Evolutionary conservation across 2,329 filamentous ascomycete genomes (phyloP), one percentile per base, ranked within the genome.

Genomic region (Pseudocercospora eumusae): DNA sequence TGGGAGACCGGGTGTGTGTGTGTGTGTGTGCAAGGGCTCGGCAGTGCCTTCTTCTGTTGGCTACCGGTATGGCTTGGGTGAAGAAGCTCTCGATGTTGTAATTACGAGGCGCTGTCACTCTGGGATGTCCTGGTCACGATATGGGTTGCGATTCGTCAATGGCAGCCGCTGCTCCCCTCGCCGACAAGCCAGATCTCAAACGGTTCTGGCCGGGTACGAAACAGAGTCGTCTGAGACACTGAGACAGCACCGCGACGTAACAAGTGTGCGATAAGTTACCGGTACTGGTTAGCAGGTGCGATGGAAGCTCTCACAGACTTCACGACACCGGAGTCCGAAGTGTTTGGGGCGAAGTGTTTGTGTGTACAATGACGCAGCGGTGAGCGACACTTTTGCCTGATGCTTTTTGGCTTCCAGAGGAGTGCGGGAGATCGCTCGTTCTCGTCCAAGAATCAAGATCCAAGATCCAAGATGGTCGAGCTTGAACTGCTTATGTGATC

Each of bases 41-140:
- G 28, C 13, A 55, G 36, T 28, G 28, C 13, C 55, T 27, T 57
- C 28, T 44, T 28, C 55, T 20, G 55, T 36, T 52, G 55, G 36
- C 13, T 31, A n/a, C n/a, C n/a, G n/a, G n/a, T n/a, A 36, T 20
- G 50, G 23, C 50, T 54, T 54, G 50, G 50, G 33, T 2, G 33
- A 56, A 56, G 53, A 56, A 56, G 53, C 53, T 49, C 57, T 52
- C 49, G 54, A 56, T 57, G 36, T 47, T 63, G 50, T 44, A 63
- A 63, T 63, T 59, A 56, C 56, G 56, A 63, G 52, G 60, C 60
- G 60, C 57, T 63, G 56, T 56, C 60, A 45, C 20, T 44, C 61
- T 57, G 56, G 61, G 61, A 59, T 59, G 15, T 50, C 52, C 61
- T 31, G 25, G 47, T 28, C 53, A 44, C 53, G 33, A 40, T 56